Percentiles rank a stretch among this genome's conserved stretches.
Conservation (phyloP, 345 rosid genomes). For the Syzygium aqueum region DNA sequence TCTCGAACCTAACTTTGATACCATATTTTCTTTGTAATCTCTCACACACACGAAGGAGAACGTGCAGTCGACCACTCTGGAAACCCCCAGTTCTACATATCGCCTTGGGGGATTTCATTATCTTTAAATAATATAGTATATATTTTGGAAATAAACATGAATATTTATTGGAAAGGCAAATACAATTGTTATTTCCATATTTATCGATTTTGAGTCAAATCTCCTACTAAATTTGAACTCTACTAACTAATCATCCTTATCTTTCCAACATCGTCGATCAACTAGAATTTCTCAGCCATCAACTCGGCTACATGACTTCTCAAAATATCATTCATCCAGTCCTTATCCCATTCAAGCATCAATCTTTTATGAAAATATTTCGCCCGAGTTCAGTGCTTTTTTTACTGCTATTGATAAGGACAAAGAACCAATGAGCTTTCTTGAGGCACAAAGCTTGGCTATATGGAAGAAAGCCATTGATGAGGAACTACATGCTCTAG, state of each 20-base stretch:
- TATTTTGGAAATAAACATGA: background rate
- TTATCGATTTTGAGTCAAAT: background rate
- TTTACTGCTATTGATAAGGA: background rate
- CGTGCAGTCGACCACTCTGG: too few relatives aligned
- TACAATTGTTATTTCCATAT: too few relatives aligned
- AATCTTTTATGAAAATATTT: background rate
- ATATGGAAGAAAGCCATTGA: background rate
- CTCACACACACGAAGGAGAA: too few relatives aligned
- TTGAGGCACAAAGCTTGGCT: background rate
- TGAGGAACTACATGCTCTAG: background rate
- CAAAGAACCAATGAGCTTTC: background rate
- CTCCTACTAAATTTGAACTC: background rate
- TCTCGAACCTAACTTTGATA: too few relatives aligned
- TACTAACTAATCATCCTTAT: background rate
- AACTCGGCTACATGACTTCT: too few relatives aligned
- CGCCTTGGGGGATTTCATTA: too few relatives aligned
- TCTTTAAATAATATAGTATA: too few relatives aligned
- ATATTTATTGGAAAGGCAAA: background rate
- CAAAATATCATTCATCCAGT: too few relatives aligned
- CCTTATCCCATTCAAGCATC: background rate
- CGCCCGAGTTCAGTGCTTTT: background rate
- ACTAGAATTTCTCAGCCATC: too few relatives aligned
- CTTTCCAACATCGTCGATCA: background rate
- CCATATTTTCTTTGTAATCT: too few relatives aligned
- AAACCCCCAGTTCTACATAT: too few relatives aligned